phyloP scores from a whole-genome alignment of 2,329 filamentous ascomycete species.

The Spiromastix sp. region DNA sequence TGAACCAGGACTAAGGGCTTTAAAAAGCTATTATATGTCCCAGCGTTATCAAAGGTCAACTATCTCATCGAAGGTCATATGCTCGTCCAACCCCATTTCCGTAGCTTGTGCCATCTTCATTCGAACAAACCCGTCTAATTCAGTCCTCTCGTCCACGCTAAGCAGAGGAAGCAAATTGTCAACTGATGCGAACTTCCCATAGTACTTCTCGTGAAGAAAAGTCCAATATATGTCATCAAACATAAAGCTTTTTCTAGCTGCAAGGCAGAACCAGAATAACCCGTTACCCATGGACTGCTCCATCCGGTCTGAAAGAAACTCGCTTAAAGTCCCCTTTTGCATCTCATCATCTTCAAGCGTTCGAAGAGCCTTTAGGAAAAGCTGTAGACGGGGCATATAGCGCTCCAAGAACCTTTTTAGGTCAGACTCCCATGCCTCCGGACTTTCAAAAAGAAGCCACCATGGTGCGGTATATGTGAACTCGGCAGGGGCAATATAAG shows the following conservation, averaged over 20 bases:
- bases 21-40: too few species aligned
- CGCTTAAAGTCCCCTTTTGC: background rate
- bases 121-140: background rate
- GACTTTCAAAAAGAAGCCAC: slow-evolving; percentile 28
- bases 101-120: background rate
- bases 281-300: slow-evolving; percentile 25
- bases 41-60: too few species aligned
- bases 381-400: slow-evolving; percentile 25
- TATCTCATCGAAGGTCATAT: too few species aligned
- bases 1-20: too few species aligned
- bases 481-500: slow-evolving; percentile 31
- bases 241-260: slow-evolving; percentile 27
- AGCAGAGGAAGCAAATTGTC: too few species aligned
- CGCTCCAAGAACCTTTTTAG: slow-evolving; percentile 15
- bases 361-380: slow-evolving; percentile 28
- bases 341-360: slow-evolving; percentile 14
- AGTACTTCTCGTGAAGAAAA: background rate
- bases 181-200: background rate
- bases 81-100: too few species aligned
- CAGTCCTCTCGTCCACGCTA: background rate
- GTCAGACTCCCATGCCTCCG: slow-evolving; percentile 14
- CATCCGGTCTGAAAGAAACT: slow-evolving; percentile 20
- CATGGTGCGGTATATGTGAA: slow-evolving; percentile 30
- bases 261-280: slow-evolving; percentile 31
- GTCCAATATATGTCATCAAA: slow-evolving; percentile 22